These are phyloP conservation scores for Epichloe glyceriae DNA, from an alignment of 2,329 filamentous ascomycete genomes.

Conservation along the genomic window DNA sequence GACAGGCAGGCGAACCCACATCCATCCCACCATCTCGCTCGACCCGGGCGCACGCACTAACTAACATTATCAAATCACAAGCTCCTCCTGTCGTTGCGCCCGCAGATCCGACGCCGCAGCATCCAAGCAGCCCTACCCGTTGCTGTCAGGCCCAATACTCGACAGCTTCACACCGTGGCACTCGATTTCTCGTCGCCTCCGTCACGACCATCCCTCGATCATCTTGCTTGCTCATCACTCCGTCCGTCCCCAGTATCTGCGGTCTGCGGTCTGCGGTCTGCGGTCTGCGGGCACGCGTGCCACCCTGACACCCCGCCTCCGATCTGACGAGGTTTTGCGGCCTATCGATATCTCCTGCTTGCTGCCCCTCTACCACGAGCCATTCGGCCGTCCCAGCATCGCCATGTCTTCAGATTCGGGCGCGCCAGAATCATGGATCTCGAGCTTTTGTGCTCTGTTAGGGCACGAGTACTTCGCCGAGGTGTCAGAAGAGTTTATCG, in stretches of 20 bases:
- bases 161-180: neutral
- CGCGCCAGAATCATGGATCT: constrained; percentile 84
- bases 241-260: neutral
- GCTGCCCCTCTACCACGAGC: constrained; percentile 4
- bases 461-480: constrained; percentile 99
- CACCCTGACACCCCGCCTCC: neutral
- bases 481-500: constrained; percentile 97
- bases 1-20: neutral
- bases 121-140: neutral
- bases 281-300: constrained; percentile 1
- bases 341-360: constrained; percentile 1
- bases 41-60: neutral
- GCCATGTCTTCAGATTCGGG: constrained; percentile 49
- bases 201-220: neutral
- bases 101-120: neutral
- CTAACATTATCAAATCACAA: constrained; percentile 2
- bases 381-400: neutral
- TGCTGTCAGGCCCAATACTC: neutral
- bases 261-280: neutral
- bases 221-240: neutral
- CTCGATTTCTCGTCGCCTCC: neutral
- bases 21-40: neutral
- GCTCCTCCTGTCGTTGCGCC: neutral
- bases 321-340: constrained; percentile 1
- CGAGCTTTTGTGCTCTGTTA: constrained; percentile 86